Evolutionary conservation across 805 yeast species (phyloP).

Genomic region (Starmerella bombicola): DNA sequence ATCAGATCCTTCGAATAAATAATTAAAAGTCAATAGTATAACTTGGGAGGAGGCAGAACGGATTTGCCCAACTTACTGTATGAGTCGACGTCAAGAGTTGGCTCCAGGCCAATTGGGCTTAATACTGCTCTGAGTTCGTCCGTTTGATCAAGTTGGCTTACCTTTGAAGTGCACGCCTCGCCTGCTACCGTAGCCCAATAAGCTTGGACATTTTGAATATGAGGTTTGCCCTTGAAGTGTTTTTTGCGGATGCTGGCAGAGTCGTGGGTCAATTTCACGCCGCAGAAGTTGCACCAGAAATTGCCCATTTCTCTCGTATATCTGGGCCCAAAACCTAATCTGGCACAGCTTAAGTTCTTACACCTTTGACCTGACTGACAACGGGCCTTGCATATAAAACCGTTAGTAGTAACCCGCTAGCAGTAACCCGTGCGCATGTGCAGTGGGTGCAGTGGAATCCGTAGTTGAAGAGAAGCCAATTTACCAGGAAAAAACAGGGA

Average conservation of each 20-base stretch:
- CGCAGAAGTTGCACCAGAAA: constrained; percentile 23
- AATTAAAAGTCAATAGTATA: constrained; percentile 1
- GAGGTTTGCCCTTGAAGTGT: constrained; percentile 21
- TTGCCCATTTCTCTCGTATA: constrained; percentile 16
- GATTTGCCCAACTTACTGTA: constrained; percentile 10
- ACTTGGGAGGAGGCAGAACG: constrained; percentile 14
- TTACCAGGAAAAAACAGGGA: too few relatives aligned
- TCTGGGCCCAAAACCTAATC: too few relatives aligned
- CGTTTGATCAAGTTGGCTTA: constrained; percentile 12
- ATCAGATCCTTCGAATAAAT: too few relatives aligned
- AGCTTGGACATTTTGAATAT: constrained; percentile 11
- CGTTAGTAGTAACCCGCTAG: too few relatives aligned
- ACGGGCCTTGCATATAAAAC: too few relatives aligned
- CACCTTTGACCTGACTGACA: too few relatives aligned
- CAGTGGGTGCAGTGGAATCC: too few relatives aligned
- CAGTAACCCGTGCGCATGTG: too few relatives aligned
- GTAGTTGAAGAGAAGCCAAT: too few relatives aligned
- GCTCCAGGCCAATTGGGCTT: constrained; percentile 17
- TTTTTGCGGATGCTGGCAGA: constrained; percentile 17
- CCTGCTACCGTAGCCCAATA: constrained; percentile 19
- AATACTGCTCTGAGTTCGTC: constrained; percentile 9
- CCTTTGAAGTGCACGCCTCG: not conserved
- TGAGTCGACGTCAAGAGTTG: constrained; percentile 4
- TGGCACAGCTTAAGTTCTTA: too few relatives aligned
- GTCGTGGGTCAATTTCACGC: constrained; percentile 18